Conservation (phyloP, 2,329 filamentous ascomycete species). For the Elsinoe ampelina region DNA sequence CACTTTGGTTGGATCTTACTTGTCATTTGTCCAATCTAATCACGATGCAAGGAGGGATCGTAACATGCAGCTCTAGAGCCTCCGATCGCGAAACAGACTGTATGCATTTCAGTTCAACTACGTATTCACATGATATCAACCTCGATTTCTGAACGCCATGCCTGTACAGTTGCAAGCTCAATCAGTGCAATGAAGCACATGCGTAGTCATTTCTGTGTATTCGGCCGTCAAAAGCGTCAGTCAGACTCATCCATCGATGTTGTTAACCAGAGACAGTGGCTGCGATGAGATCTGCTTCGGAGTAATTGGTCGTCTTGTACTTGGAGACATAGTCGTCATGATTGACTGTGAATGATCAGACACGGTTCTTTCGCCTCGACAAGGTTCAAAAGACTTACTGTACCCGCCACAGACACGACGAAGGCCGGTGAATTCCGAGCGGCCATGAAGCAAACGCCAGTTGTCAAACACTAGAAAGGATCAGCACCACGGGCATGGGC, state of each 20-base stretch:
- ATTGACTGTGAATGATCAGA: constrained; percentile 46
- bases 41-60: too few relatives aligned
- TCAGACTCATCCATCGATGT: neutral
- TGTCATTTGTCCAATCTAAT: too few relatives aligned
- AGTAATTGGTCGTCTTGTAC: constrained; percentile 61
- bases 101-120: neutral
- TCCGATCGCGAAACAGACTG: too few relatives aligned
- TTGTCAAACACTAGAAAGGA: constrained; percentile 72
- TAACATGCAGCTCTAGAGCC: too few relatives aligned
- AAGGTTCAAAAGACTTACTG: constrained; percentile 47
- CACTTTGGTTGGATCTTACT: too few relatives aligned
- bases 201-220: neutral
- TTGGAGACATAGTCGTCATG: constrained; percentile 72
- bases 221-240: neutral
- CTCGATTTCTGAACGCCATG: neutral
- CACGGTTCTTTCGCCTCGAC: neutral
- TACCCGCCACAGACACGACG: constrained; percentile 87
- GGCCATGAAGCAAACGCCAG: constrained; percentile 85
- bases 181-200: constrained; percentile 2
- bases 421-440: constrained; percentile 72
- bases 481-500: constrained; percentile 4
- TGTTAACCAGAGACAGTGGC: constrained; percentile 27
- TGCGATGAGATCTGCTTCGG: constrained; percentile 22
- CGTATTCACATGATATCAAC: neutral
- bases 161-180: neutral